Percentiles rank a stretch among this genome's conserved stretches.
Conservation (phyloP, 2,329 filamentous ascomycete species). For the Dryadomyces quercus-mongolicae region DNA sequence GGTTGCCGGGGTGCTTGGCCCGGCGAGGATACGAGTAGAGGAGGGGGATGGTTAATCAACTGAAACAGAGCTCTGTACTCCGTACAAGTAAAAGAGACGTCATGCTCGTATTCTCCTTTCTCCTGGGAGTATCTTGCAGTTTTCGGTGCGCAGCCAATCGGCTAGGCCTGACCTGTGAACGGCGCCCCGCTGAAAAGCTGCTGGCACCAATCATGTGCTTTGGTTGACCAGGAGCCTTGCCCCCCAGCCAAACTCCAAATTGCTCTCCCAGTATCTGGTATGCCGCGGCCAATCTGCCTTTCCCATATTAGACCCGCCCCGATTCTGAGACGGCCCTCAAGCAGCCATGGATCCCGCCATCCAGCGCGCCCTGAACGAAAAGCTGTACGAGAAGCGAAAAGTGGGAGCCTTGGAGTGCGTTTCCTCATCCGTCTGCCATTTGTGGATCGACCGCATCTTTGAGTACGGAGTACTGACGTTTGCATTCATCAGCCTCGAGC, state of each 20-base stretch:
- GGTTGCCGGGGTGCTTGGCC: background rate
- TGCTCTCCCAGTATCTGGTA: background rate
- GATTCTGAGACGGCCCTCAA: background rate
- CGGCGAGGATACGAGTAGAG: background rate
- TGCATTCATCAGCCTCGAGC: constrained; percentile 57
- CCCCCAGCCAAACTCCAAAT: background rate
- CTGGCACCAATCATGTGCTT: background rate
- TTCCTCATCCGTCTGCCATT: background rate
- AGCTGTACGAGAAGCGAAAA: constrained; percentile 97
- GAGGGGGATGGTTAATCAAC: background rate
- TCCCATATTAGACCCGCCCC: background rate
- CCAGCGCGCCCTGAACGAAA: constrained; percentile 88
- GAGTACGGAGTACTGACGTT: background rate
- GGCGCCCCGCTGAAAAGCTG: background rate
- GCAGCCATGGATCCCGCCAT: constrained; percentile 70
- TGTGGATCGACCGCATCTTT: background rate
- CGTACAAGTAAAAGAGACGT: too few relatives aligned
- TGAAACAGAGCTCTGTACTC: background rate
- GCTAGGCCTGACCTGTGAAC: background rate
- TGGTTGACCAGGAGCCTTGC: background rate
- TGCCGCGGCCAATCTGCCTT: background rate
- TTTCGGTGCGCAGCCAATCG: background rate
- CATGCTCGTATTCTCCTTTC: background rate
- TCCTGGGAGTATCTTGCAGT: background rate
- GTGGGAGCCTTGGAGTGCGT: constrained; percentile 88